A percentile compares a stretch with the other conserved stretches of the same genome.
Conservation (phyloP, 2,329 filamentous ascomycete genomes). For the Beauveria sp. region DNA sequence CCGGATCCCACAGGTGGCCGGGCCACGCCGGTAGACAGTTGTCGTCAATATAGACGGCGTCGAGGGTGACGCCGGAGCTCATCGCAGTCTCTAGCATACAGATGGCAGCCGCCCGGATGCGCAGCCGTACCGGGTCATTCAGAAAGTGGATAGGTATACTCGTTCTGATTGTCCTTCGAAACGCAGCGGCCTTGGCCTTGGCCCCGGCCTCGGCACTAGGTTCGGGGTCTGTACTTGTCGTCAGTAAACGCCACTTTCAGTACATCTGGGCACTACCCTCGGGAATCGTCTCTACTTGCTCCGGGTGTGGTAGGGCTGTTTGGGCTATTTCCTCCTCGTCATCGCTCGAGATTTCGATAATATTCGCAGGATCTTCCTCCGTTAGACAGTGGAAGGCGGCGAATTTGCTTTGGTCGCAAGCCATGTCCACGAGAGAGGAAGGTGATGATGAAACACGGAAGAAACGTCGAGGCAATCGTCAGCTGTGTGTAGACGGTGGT, state of each 20-base stretch:
- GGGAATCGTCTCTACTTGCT: background rate
- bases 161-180: background rate
- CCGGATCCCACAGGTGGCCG: conserved; percentile 19
- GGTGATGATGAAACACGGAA: too few relatives aligned
- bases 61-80: conserved; percentile 11
- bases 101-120: conserved; percentile 16
- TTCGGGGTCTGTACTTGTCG: background rate
- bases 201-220: background rate
- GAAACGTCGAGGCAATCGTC: too few relatives aligned
- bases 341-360: conserved; percentile 6
- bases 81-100: conserved; percentile 18
- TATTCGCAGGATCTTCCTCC: background rate
- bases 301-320: background rate
- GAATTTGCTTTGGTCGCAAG: background rate
- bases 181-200: background rate
- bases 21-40: conserved; percentile 26
- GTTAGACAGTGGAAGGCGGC: background rate
- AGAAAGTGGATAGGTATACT: background rate
- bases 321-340: background rate
- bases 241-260: background rate
- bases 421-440: background rate
- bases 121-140: background rate
- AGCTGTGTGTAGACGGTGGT: too few relatives aligned
- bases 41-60: conserved; percentile 18
- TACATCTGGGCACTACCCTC: background rate